Evolutionary conservation across 2,329 filamentous ascomycete genomes (phyloP), one percentile per base, ranked within the genome.

Genomic region (Pestalotiopsis sp.): DNA sequence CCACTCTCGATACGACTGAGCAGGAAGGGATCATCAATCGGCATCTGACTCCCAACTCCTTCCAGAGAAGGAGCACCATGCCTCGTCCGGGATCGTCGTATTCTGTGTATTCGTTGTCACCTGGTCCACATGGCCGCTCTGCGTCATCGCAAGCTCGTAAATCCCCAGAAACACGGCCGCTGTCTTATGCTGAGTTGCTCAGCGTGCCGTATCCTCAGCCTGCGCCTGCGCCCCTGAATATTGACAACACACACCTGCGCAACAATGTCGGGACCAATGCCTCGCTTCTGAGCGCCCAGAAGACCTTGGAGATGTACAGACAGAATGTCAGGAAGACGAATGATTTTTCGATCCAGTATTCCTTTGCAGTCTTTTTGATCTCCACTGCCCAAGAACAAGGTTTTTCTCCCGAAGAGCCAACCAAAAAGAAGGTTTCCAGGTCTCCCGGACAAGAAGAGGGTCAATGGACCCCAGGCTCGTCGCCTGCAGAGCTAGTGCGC

Each of bases 281-380:
- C 3, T 97, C 95, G 23, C 86, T 99, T 13, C 87, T 99, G 38
- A 95, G 94, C 76, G 92, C 93, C 41, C 93, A 95, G 77, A 95
- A 98, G 82, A 99, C 96, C 1, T 88, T 99, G 63, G 95, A 98
- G 67, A 98, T 98, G 95, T 99, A 99, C 80, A 89, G 95, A 59
- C 91, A 92, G 67, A 99, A 98, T 77, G 93, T 98, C 69, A 98
- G 98, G 83, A 99, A 99, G 84, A 97, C 96, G 2, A 96, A 92
- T 71, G 94, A 98, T 79, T 87, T 91, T 17, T 91, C 92, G 4
- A 93, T 97, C 41, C 94, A 98, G 80, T 98, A 98, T 80, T 96
- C 97, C 38, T 98, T 99, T 81, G 96, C 96, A 2, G 89, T 98
- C 49, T 97, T 97, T 79, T 90, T 99, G 84, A 92, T 98, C 73